These are phyloP conservation scores for Xylaria sp. DNA, from an alignment of 2,329 filamentous ascomycete genomes.

Conservation along the genomic window DNA sequence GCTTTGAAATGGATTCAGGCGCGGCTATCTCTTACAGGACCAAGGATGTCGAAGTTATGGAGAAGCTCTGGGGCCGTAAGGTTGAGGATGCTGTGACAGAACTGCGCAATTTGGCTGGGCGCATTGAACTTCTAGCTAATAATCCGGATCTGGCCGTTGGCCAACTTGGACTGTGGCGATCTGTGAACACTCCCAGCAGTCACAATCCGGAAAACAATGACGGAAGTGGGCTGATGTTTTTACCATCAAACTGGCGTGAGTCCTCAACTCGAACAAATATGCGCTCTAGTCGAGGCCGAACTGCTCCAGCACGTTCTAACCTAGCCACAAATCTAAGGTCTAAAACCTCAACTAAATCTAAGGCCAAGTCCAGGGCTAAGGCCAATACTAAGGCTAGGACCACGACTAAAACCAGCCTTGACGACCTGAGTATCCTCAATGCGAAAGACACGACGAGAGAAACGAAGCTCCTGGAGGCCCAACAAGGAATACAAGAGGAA, in stretches of 20 bases:
- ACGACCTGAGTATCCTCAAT: neutral
- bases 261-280: neutral
- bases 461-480: slow-evolving; percentile 24
- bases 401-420: neutral
- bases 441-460: slow-evolving; percentile 10
- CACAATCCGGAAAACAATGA: neutral
- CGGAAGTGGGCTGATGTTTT: neutral
- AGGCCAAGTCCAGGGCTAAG: neutral
- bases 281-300: slow-evolving; percentile 3
- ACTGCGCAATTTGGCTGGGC: slow-evolving; percentile 36
- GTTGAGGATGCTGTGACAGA: slow-evolving; percentile 9
- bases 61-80: slow-evolving; percentile 18
- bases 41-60: slow-evolving; percentile 35
- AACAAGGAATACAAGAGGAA: slow-evolving; percentile 4
- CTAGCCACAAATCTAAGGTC: neutral
- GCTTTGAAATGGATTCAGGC: neutral
- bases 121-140: slow-evolving; percentile 41
- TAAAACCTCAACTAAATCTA: neutral
- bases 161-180: slow-evolving; percentile 37
- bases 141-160: slow-evolving; percentile 37
- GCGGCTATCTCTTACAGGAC: slow-evolving; percentile 12
- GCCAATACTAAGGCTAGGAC: slow-evolving; percentile 1
- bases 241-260: slow-evolving; percentile 27
- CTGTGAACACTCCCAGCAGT: neutral
- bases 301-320: neutral